Conservation (phyloP, 2,329 filamentous ascomycete genomes). For the Aspergillus sclerotialis region DNA sequence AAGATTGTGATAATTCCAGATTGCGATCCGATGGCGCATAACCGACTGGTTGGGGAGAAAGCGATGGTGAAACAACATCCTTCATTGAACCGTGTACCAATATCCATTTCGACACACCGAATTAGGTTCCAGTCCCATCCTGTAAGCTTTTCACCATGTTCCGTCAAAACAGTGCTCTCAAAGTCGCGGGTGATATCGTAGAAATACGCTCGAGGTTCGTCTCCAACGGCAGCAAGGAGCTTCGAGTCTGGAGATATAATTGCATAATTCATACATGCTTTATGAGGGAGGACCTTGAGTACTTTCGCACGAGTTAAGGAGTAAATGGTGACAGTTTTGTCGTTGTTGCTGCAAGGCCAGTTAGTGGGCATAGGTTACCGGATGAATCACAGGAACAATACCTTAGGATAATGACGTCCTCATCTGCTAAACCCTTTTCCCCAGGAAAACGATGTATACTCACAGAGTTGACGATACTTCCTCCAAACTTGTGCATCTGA, state of each 20-base stretch:
- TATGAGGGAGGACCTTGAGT: conserved; percentile 64
- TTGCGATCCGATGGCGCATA: conserved; percentile 46
- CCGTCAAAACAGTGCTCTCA: conserved; percentile 17
- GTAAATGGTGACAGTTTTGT: conserved; percentile 80
- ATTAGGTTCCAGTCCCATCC: conserved; percentile 37
- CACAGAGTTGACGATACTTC: conserved; percentile 61
- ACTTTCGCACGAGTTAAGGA: conserved; percentile 62
- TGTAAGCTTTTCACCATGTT: conserved; percentile 27
- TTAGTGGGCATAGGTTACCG: conserved; percentile 51
- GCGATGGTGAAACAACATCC: conserved; percentile 43
- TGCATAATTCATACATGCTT: conserved; percentile 86
- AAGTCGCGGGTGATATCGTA: conserved; percentile 48
- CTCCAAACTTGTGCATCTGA: conserved; percentile 53
- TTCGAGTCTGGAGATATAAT: conserved; percentile 86
- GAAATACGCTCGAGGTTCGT: conserved; percentile 80
- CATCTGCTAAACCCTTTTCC: conserved; percentile 40
- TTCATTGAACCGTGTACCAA: conserved; percentile 32
- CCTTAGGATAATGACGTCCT: conserved; percentile 50
- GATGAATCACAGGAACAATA: conserved; percentile 22
- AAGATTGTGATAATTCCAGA: conserved; percentile 42
- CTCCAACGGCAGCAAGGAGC: conserved; percentile 74
- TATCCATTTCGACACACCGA: conserved; percentile 33
- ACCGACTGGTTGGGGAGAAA: conserved; percentile 42
- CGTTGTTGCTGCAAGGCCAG: conserved; percentile 71
- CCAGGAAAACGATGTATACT: conserved; percentile 52